Conservation (phyloP, 768 basidiomycete genomes). For the Lactarius pseudohatsudake region DNA sequence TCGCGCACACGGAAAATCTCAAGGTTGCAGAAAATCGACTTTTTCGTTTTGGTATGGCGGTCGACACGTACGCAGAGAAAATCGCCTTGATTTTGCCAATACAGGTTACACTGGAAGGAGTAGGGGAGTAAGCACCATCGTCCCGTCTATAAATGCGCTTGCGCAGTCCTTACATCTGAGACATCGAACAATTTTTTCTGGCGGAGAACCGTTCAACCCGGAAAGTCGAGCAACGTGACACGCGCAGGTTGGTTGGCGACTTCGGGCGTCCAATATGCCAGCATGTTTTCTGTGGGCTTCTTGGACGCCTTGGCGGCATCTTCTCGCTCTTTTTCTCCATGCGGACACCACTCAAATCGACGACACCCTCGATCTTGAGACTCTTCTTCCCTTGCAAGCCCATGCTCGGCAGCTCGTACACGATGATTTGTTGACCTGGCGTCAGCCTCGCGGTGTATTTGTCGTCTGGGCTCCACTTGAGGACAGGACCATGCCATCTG, state of each 20-base stretch:
- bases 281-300: conserved; percentile 86
- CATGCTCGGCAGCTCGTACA: conserved; percentile 95
- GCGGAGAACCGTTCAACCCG: conserved; percentile 76
- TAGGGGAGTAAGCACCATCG: conserved; percentile 5
- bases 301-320: conserved; percentile 55
- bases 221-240: conserved; percentile 90
- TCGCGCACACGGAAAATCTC: too few relatives aligned
- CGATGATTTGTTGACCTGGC: conserved; percentile 90
- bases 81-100: conserved; percentile 98
- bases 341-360: conserved; percentile 98
- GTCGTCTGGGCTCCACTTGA: conserved; percentile 98
- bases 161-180: conserved; percentile 66
- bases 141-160: not conserved
- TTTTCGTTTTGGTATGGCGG: conserved; percentile 97
- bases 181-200: conserved; percentile 99
- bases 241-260: conserved; percentile 94
- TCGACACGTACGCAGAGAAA: conserved; percentile 99
- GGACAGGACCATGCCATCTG: conserved; percentile 91
- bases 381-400: conserved; percentile 93
- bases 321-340: conserved; percentile 84
- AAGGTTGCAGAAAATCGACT: conserved; percentile 34
- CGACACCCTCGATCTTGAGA: conserved; percentile 94
- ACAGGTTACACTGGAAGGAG: conserved; percentile 80
- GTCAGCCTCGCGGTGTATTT: conserved; percentile 89
- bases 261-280: conserved; percentile 98